Conservation (phyloP, 495 filamentous ascomycete genomes). For the Penicillium taxi region DNA sequence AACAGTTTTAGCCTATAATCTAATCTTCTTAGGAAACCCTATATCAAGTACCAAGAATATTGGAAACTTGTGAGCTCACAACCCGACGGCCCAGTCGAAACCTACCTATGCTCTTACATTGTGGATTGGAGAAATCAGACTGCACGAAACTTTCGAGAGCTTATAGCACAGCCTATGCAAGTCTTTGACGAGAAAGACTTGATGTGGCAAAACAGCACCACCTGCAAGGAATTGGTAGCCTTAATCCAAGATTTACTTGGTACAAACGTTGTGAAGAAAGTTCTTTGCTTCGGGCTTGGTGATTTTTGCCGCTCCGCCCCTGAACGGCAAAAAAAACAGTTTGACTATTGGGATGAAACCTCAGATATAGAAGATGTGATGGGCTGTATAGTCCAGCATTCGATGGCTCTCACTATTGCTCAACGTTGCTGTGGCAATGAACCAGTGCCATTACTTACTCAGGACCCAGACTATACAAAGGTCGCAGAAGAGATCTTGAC, state of each 20-base stretch:
- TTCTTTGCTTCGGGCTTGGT: constrained; percentile 34
- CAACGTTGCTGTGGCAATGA: constrained; percentile 21
- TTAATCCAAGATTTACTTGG: constrained; percentile 21
- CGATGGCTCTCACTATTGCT: constrained; percentile 29
- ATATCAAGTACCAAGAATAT: constrained; percentile 27
- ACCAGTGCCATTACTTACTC: constrained; percentile 18
- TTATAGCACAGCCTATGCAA: constrained; percentile 25
- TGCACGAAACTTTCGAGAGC: constrained; percentile 24
- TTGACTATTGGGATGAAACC: constrained; percentile 21
- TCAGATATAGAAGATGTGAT: constrained; percentile 22
- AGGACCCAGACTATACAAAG: constrained; percentile 29
- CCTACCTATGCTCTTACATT: constrained; percentile 32
- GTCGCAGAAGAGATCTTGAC: constrained; percentile 23
- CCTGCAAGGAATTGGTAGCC: constrained; percentile 18
- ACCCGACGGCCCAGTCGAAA: constrained; percentile 21
- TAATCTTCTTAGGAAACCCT: constrained; percentile 23
- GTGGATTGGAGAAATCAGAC: constrained; percentile 30
- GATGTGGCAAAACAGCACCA: constrained; percentile 25
- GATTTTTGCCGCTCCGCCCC: constrained; percentile 25
- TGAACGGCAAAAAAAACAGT: constrained; percentile 24
- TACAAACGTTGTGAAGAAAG: constrained; percentile 25
- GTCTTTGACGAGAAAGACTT: constrained; percentile 25
- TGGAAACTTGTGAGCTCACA: constrained; percentile 23
- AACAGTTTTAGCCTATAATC: constrained; percentile 16
- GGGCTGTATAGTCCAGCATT: constrained; percentile 24